Percentiles rank a stretch among this genome's conserved stretches.
These are phyloP conservation scores for Pseudomonodictys pantanalensis DNA, from an alignment of 495 filamentous ascomycete species.

Conservation along the genomic window DNA sequence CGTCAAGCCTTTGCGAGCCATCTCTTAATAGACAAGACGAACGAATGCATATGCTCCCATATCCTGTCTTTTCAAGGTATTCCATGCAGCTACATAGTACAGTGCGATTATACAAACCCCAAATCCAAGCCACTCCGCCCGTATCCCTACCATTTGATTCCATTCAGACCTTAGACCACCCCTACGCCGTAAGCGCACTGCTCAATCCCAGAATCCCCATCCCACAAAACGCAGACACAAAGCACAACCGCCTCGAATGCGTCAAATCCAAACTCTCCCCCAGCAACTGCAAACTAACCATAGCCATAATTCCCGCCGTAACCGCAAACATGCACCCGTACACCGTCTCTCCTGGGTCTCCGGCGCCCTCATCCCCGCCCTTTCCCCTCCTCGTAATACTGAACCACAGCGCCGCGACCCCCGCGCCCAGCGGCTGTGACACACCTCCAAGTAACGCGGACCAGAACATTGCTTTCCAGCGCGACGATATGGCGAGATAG, in stretches of 20 bases:
- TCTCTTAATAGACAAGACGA: too few relatives aligned
- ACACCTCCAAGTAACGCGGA: conserved; percentile 78
- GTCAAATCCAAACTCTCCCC: conserved; percentile 77
- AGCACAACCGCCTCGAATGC: conserved; percentile 75
- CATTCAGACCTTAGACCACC: neutral
- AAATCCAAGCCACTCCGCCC: too few relatives aligned
- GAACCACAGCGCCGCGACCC: conserved; percentile 80
- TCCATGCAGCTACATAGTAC: too few relatives aligned
- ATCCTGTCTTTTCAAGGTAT: too few relatives aligned
- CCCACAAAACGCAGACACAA: conserved; percentile 80
- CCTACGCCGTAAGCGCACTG: conserved; percentile 69
- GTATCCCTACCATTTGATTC: neutral
- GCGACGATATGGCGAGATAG: conserved; percentile 77
- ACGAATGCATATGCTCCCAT: too few relatives aligned
- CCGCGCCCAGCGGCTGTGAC: conserved; percentile 82
- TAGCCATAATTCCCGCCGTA: conserved; percentile 85
- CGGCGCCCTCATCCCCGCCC: conserved; percentile 35
- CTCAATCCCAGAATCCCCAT: conserved; percentile 88
- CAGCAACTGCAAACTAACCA: conserved; percentile 85
- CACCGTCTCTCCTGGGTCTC: conserved; percentile 60
- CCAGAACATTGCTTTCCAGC: conserved; percentile 78
- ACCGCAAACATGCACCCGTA: conserved; percentile 89
- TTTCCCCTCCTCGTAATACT: conserved; percentile 46
- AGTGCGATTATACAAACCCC: too few relatives aligned
- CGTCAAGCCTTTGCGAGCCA: neutral